Evolutionary conservation across 345 rosid genomes (phyloP).

Genomic region (Salix exigua): DNA sequence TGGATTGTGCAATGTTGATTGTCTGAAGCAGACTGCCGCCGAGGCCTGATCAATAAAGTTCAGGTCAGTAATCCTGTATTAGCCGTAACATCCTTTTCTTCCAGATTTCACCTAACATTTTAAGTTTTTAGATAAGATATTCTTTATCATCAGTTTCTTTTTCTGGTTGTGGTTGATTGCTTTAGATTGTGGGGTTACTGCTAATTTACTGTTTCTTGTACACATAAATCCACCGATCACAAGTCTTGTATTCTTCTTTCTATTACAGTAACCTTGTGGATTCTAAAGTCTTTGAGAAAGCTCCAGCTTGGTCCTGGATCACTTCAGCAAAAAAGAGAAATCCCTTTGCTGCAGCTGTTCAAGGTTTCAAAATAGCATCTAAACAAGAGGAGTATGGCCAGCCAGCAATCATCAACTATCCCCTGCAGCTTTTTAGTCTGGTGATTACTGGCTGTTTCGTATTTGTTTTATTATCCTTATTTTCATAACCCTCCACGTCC

Average conservation of each 20-base stretch:
- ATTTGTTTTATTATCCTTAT: not conserved
- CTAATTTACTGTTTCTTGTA: not conserved
- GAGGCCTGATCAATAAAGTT: slow-evolving; percentile 31
- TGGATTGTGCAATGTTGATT: slow-evolving; percentile 71
- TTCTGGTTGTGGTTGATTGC: not conserved
- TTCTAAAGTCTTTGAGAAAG: not conserved
- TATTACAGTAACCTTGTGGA: not conserved
- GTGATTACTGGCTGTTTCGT: not conserved
- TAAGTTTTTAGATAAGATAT: too few species aligned
- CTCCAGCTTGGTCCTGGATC: not conserved
- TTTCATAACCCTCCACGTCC: not conserved
- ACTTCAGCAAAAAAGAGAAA: not conserved
- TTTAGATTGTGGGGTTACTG: not conserved
- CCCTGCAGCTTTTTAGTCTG: not conserved
- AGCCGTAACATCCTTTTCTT: not conserved
- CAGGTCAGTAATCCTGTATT: not conserved
- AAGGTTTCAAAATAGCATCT: not conserved
- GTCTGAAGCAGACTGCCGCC: slow-evolving; percentile 53
- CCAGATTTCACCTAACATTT: too few species aligned
- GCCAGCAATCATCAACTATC: not conserved
- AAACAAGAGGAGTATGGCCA: not conserved
- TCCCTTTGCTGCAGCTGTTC: not conserved
- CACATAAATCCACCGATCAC: not conserved
- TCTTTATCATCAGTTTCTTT: not conserved
- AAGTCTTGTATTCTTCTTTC: not conserved